These are phyloP conservation scores for Agastache rugosa DNA, from an alignment of 257 asterid species.

Conservation along the genomic window DNA sequence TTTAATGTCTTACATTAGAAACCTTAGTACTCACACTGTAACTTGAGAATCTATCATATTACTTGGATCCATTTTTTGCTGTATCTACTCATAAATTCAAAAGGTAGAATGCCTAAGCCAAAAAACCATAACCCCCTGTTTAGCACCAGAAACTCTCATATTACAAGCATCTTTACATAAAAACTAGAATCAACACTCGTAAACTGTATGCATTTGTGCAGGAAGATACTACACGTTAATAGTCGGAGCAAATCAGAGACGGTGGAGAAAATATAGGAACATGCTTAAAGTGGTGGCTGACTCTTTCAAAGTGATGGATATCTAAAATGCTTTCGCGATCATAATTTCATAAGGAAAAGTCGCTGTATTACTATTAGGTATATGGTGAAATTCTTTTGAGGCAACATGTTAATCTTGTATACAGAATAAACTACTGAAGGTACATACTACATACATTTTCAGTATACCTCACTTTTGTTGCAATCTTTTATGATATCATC, in stretches of 20 bases:
- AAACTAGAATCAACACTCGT: not conserved
- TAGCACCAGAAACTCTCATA: not conserved
- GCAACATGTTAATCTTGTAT: constrained; percentile 18
- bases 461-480: not conserved
- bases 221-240: constrained; percentile 83
- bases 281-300: constrained; percentile 88
- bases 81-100: not conserved
- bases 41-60: not conserved
- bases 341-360: not conserved
- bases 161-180: not conserved
- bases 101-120: not conserved
- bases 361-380: not conserved
- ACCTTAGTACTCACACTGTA: not conserved
- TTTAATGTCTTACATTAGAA: not conserved
- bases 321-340: constrained; percentile 38
- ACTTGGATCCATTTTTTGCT: not conserved
- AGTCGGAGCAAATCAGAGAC: constrained; percentile 85
- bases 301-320: constrained; percentile 75
- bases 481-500: not conserved
- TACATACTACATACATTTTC: constrained; percentile 8
- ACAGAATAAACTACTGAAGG: constrained; percentile 21
- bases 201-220: constrained; percentile 33
- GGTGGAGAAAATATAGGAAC: constrained; percentile 75
- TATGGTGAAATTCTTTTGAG: constrained; percentile 4
- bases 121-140: too few relatives aligned